Base-by-base conservation (phyloP, 2,329 filamentous ascomycete genomes). In the Aspergillus neotritici region DNA sequence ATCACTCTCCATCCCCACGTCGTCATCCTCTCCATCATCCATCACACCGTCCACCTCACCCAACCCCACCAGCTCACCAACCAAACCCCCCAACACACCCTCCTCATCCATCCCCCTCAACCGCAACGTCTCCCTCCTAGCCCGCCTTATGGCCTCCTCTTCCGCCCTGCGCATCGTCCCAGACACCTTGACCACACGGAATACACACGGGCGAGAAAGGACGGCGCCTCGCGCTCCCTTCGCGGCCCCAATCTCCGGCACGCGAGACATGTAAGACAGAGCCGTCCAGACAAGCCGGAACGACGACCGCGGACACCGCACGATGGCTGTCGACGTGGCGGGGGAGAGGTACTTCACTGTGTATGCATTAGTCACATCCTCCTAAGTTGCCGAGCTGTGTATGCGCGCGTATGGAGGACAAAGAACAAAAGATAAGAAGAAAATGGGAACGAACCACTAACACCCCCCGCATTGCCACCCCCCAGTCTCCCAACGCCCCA, bases 151-250 rank as follows among this genome's bases (percentile, higher is more conserved):
- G 30, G 89, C 88, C 65, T 95, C 90, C 62, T 94, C 83, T 66
- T 97, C 90, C 2, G 82, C 84, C 66, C 94, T 95, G 55, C 83
- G 84, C 58, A 98, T 95, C 3, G 93, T 98, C 12, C 91, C 93
- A 52, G 87, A 93, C 11, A 96, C 87, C 48, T 87, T 78, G 5
- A 94, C 80, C 11, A 98, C 89, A 35, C 84, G 82, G 50, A 94
- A 86, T 1, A 91, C 83, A 57, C 90, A 94, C 0, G 79, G 74
- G 8, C 57, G 52, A 25, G 57, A 57, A 13, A 25, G 21, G 53
- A 46, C 5, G 49, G 54, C 8, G 40, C 42, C 40, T 49, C 57
- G 21, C 13, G 52, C 37, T 13, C 55, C 49, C 44, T 52, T 58
- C 36, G 43, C n/a, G 31, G 47, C 45, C 76, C 73, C 16, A 79